A percentile compares a stretch with the other conserved stretches of the same genome.
Conservation (phyloP, 2,329 filamentous ascomycete species). For the Epichloe brachyelytri region DNA sequence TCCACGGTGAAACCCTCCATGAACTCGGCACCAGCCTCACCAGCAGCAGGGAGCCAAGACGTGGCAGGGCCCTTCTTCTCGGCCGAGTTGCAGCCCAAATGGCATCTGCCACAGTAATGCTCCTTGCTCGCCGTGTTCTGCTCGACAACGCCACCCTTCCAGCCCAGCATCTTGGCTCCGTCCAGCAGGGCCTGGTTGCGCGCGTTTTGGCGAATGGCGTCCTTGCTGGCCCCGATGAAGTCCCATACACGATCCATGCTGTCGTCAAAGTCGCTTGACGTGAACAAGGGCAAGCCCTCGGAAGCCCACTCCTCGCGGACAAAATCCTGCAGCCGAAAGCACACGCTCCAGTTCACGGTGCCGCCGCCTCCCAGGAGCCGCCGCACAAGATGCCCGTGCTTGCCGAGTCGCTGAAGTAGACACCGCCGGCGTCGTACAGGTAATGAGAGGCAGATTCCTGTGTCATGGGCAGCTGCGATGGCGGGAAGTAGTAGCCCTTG, state of each 20-base stretch:
- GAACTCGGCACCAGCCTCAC: constrained; percentile 63
- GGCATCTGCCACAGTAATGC: constrained; percentile 61
- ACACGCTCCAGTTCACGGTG: constrained; percentile 72
- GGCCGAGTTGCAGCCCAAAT: constrained; percentile 47
- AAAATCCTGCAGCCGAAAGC: constrained; percentile 53
- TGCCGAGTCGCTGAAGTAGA: constrained; percentile 40
- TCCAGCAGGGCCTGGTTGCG: constrained; percentile 62
- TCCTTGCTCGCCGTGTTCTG: constrained; percentile 65
- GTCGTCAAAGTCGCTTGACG: constrained; percentile 59
- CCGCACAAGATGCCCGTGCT: constrained; percentile 53
- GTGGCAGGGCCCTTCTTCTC: constrained; percentile 71
- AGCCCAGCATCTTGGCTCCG: constrained; percentile 61
- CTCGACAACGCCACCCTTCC: constrained; percentile 53
- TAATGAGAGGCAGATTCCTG: constrained; percentile 45
- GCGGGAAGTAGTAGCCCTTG: constrained; percentile 65
- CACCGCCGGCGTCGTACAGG: constrained; percentile 57
- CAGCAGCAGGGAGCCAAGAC: constrained; percentile 69
- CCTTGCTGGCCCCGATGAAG: constrained; percentile 60
- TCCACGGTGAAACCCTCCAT: constrained; percentile 71
- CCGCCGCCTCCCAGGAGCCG: constrained; percentile 71
- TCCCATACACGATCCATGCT: constrained; percentile 67
- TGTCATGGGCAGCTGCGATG: constrained; percentile 62
- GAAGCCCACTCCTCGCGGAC: constrained; percentile 74
- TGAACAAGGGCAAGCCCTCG: constrained; percentile 58
- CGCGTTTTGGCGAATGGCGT: constrained; percentile 58